Evolutionary conservation across 2,329 filamentous ascomycete species (phyloP), one percentile per base, ranked within the genome.

Genomic region (Arthrobotrys megalospora): DNA sequence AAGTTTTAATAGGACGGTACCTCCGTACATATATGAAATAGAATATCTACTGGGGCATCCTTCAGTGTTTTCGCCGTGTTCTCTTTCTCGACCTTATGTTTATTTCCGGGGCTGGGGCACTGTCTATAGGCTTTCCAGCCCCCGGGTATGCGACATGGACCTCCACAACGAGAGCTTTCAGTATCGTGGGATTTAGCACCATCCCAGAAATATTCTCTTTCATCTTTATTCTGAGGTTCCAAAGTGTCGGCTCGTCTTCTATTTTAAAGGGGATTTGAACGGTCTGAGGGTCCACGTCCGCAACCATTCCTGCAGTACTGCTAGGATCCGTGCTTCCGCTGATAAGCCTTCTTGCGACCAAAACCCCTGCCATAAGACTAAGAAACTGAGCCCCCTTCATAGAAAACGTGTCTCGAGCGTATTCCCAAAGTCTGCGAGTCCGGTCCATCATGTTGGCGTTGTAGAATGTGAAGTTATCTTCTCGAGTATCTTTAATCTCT

Each of bases 151-250:
- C 36, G 36, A 3, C 8, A 2, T 38, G 21, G n/a, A n/a, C 14
- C 3, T 8, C 50, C 28, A 2, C 3, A n/a, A 63, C 12, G n/a
- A 70, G 52, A 14, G 24, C 38, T 32, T 62, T 70, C n/a, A 70
- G 34, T 6, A 70, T n/a, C 6, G 7, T 24, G 16, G 53, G 67
- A 1, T 36, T 70, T 5, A 70, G 32, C 3, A 52, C 3, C 6
- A n/a, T 43, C 7, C 43, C 24, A 14, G 8, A 6, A 47, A 62
- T 1, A 12, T 47, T 16, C 8, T 58, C 47, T 7, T 52, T 65
- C 14, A 72, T 28, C n/a, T 65, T 72, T 5, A 24, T 34, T n/a
- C 68, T 43, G 4, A 72, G 10, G 11, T 53, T 45, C 68, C 55
- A 63, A 4, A 72, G 34, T 11, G 60, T 19, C 21, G 68, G 68